Evolutionary conservation across 1,284 basidiomycete genomes (phyloP).

Genomic region (Irpex rosettiformis): DNA sequence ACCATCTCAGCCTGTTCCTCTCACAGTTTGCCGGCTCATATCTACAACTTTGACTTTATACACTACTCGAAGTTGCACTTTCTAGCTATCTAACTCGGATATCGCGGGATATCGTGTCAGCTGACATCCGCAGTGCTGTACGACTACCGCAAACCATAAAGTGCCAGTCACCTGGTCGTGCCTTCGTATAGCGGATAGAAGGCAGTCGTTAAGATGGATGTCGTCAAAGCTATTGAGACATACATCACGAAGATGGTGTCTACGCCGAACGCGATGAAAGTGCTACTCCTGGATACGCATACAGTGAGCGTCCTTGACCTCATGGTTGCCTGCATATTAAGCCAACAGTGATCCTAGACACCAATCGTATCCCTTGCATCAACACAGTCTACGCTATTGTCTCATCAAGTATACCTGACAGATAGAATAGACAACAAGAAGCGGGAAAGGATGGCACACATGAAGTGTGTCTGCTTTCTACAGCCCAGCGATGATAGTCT

Average conservation of each 20-base stretch:
- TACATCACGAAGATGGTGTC: slow-evolving; percentile 92
- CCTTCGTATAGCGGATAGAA: neutral
- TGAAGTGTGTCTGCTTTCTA: slow-evolving; percentile 96
- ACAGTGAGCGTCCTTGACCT: slow-evolving; percentile 58
- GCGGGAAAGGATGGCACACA: slow-evolving; percentile 88
- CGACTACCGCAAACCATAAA: neutral
- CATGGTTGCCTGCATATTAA: neutral
- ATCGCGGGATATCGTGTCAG: neutral
- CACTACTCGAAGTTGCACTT: neutral
- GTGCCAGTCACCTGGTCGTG: neutral
- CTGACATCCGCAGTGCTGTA: neutral
- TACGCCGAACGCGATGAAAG: slow-evolving; percentile 90
- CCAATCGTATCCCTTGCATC: slow-evolving; percentile 94
- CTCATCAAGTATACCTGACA: slow-evolving; percentile 96
- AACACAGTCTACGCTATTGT: slow-evolving; percentile 92
- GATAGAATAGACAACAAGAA: slow-evolving; percentile 93
- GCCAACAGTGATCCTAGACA: slow-evolving; percentile 54
- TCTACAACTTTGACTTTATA: too few species aligned
- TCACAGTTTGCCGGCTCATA: too few species aligned
- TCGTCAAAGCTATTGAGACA: slow-evolving; percentile 91
- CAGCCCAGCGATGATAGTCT: slow-evolving; percentile 81
- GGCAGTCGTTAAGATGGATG: slow-evolving; percentile 67
- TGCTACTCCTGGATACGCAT: slow-evolving; percentile 92
- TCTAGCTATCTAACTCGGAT: neutral
- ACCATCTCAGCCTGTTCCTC: too few species aligned